phyloP scores from a whole-genome alignment of 1,284 basidiomycete species.

The Cryptococcus hybrid region DNA sequence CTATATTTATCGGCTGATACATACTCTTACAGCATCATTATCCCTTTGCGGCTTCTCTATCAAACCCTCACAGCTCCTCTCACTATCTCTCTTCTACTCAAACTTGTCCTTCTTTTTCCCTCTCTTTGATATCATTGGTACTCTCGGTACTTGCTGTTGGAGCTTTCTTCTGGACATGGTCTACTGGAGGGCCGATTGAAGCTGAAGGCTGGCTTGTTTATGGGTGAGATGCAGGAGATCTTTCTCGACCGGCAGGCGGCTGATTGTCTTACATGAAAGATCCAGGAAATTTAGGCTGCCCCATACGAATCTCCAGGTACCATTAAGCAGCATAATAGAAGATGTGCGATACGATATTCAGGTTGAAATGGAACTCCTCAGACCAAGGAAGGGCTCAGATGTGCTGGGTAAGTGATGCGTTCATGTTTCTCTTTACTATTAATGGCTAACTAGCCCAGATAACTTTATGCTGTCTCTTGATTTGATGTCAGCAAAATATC shows the following conservation, averaged over 20 bases:
- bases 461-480: slow-evolving; percentile 51
- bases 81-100: slow-evolving; percentile 43
- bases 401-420: slow-evolving; percentile 33
- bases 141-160: slow-evolving; percentile 45
- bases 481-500: slow-evolving; percentile 28
- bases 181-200: slow-evolving; percentile 43
- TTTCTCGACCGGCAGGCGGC: background rate
- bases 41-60: slow-evolving; percentile 36
- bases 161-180: slow-evolving; percentile 50
- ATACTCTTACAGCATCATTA: slow-evolving; percentile 26
- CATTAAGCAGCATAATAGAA: slow-evolving; percentile 38
- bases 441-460: slow-evolving; percentile 11
- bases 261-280: slow-evolving; percentile 10
- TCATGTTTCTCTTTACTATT: background rate
- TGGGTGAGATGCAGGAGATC: slow-evolving; percentile 24
- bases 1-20: slow-evolving; percentile 1
- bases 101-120: slow-evolving; percentile 34
- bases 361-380: slow-evolving; percentile 49
- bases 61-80: slow-evolving; percentile 40
- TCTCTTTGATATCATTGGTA: slow-evolving; percentile 34
- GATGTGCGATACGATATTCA: slow-evolving; percentile 49
- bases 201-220: slow-evolving; percentile 50
- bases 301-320: slow-evolving; percentile 38
- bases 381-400: slow-evolving; percentile 27
- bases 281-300: slow-evolving; percentile 40